Evolutionary conservation across 202 grass and related monocot species (phyloP), one percentile per base, ranked within the genome.

Genomic region (Saccharum hybrid): DNA sequence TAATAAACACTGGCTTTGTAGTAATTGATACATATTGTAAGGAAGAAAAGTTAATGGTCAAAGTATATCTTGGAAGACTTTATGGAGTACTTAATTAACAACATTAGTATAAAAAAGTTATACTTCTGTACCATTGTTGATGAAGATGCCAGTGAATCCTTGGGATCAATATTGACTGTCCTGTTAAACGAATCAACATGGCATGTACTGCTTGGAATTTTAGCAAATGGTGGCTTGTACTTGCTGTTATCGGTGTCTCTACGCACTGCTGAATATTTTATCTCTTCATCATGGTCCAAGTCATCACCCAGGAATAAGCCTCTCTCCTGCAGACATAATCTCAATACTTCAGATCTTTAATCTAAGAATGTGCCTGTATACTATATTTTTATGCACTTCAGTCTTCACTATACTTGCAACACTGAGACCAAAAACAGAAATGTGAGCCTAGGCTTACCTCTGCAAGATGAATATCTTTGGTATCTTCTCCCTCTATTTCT

Each of bases 401-500:
- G 46, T 68, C 51, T 74, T 37, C 18, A 14, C 59, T 52, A 40
- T 23, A 81, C 4, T 88, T 81, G 26, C 71, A 76, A 54, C 28
- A 54, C 3, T 48, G 31, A 61, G 31, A 73, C 31, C 18, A 14
- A 57, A 72, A 37, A 41, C 30, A 30, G 2, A 12, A n/a, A 68
- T 62, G 4, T 73, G 43, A 34, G 22, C 45, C 73, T 30, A 84
- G 23, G 48, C 77, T 81, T 82, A 96, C 97, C 97, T 99, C 97
- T 49, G 97, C 97, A 89, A 96, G 88, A 94, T 99, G 97, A 59
- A 89, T 81, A 91, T 99, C 91, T 66, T 88, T 85, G 57, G 97
- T 93, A 63, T 94, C 93, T 92, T 99, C 93, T 40, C 90, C 91
- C 82, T 96, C 93, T 71, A 99, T 99, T 90, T 99, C 96, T 88